phyloP scores from a whole-genome alignment of 208 protist genomes.

The Crithidia acanthocephali region DNA sequence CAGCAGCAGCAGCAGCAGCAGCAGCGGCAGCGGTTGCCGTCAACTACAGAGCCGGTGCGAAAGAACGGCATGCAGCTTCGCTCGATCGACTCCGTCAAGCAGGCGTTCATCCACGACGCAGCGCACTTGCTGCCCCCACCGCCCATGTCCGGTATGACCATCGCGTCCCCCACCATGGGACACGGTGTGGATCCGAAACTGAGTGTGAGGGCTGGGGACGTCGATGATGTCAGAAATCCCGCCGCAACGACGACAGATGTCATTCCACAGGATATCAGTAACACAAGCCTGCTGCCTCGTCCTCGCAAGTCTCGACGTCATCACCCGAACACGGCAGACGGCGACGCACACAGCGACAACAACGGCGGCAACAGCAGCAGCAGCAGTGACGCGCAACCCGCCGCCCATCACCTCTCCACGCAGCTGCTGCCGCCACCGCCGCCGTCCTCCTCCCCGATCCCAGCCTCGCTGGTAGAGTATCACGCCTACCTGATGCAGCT shows the following conservation, averaged over 20 bases:
- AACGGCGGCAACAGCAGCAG: neutral
- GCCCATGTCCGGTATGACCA: neutral
- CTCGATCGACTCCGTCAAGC: conserved; percentile 13
- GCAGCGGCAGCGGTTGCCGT: no score
- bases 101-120: conserved; percentile 6
- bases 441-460: conserved; percentile 35
- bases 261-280: conserved; percentile 4
- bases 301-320: neutral
- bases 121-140: conserved; percentile 2
- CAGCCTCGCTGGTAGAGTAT: conserved; percentile 34
- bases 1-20: conserved; percentile 11
- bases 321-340: no score
- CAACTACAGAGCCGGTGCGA: neutral
- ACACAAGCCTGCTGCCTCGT: conserved; percentile 3
- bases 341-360: neutral
- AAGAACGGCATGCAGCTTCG: neutral
- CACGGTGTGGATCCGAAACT: no score
- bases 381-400: neutral
- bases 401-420: neutral
- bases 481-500: conserved; percentile 40
- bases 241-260: neutral
- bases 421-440: conserved; percentile 28
- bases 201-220: no score
- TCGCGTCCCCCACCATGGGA: no score
- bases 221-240: no score